Evolutionary conservation across 2,329 filamentous ascomycete species (phyloP).

Genomic region (Aspergillus quadricinctus): DNA sequence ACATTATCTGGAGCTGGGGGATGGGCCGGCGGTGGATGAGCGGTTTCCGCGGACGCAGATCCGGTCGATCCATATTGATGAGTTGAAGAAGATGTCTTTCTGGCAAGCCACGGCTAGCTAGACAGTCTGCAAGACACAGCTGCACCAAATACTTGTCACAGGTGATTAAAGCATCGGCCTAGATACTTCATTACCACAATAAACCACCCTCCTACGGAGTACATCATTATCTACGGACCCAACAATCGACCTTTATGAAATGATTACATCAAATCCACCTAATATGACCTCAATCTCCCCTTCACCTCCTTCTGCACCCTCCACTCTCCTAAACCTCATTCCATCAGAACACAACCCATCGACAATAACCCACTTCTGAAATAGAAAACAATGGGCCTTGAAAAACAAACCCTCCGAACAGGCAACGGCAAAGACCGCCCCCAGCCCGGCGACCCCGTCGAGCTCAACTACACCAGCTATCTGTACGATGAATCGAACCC

Average conservation of each 20-base stretch:
- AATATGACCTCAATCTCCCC: background rate
- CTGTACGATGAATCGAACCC: conserved; percentile 64
- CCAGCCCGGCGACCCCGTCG: conserved; percentile 64
- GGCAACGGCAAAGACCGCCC: conserved; percentile 63
- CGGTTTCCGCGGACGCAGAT: conserved; percentile 37
- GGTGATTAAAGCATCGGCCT: background rate
- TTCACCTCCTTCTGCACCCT: background rate
- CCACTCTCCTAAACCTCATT: background rate
- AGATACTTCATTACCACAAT: background rate
- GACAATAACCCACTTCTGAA: background rate
- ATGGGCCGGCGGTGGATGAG: conserved; percentile 23
- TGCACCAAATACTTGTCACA: background rate
- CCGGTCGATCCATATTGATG: conserved; percentile 26
- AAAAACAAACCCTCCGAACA: conserved; percentile 58
- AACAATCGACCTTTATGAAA: background rate
- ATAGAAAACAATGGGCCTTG: conserved; percentile 61
- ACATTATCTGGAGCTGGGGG: conserved; percentile 34
- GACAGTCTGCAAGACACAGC: background rate
- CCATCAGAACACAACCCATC: background rate
- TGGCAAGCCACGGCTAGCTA: conserved; percentile 21
- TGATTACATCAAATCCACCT: background rate
- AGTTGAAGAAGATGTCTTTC: conserved; percentile 32
- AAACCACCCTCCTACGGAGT: background rate
- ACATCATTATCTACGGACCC: background rate
- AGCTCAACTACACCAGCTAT: conserved; percentile 88